Evolutionary conservation across 2,329 filamentous ascomycete species (phyloP).

Genomic region (Tolypocladium guangdongense): DNA sequence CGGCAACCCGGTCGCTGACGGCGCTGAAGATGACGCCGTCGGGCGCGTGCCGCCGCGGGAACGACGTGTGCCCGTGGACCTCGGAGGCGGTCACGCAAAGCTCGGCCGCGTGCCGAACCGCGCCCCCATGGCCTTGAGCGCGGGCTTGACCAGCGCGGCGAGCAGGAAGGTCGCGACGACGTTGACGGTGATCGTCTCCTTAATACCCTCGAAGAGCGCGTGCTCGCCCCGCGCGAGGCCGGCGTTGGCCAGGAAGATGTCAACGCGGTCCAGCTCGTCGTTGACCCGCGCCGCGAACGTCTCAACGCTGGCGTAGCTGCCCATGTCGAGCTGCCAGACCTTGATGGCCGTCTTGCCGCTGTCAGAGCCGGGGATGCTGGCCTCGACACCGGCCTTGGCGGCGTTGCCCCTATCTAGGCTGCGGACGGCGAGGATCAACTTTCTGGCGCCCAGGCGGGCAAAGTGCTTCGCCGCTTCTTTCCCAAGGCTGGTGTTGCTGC

Average conservation of each 20-base stretch:
- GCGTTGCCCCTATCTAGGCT: slow-evolving; percentile 16
- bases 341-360: slow-evolving; percentile 20
- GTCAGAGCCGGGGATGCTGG: slow-evolving; percentile 7
- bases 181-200: slow-evolving; percentile 40
- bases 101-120: slow-evolving; percentile 10
- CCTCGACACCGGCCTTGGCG: slow-evolving; percentile 26
- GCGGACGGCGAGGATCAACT: slow-evolving; percentile 27
- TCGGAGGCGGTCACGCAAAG: slow-evolving; percentile 17
- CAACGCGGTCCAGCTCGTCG: slow-evolving; percentile 27
- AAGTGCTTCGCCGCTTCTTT: slow-evolving; percentile 25
- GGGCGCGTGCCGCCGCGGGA: slow-evolving; percentile 14
- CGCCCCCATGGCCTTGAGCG: slow-evolving; percentile 29
- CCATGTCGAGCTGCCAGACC: slow-evolving; percentile 40
- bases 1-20: slow-evolving; percentile 13
- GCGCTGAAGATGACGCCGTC: slow-evolving; percentile 14
- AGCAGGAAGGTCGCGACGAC: slow-evolving; percentile 42
- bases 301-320: slow-evolving; percentile 32
- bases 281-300: slow-evolving; percentile 27
- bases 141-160: slow-evolving; percentile 36
- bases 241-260: slow-evolving; percentile 31
- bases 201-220: slow-evolving; percentile 31
- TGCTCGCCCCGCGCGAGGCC: slow-evolving; percentile 21
- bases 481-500: slow-evolving; percentile 25
- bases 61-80: slow-evolving; percentile 13
- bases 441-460: slow-evolving; percentile 15